Percentiles rank a stretch among this genome's conserved stretches.
Evolutionary conservation across 306 rosid genomes (phyloP).

Genomic region (Malus asiatica): DNA sequence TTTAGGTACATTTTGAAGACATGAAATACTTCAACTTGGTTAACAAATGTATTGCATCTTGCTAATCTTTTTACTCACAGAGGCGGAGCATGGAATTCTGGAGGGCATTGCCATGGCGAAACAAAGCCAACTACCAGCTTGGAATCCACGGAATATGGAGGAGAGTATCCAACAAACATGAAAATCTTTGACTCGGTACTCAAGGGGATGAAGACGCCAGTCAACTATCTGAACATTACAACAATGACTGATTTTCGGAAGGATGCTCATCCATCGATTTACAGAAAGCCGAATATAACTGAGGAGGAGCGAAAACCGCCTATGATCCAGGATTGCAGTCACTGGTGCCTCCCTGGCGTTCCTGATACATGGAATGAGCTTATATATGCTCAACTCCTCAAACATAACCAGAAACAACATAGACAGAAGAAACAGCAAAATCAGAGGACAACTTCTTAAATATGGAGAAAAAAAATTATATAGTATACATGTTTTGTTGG

Average conservation of each 20-base stretch:
- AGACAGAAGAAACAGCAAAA: not conserved
- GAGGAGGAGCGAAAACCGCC: slow-evolving; percentile 26
- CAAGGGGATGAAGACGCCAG: slow-evolving; percentile 12
- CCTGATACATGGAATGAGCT: slow-evolving; percentile 56
- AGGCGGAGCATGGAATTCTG: slow-evolving; percentile 17
- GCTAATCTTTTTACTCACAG: not conserved
- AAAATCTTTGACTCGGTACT: slow-evolving; percentile 14
- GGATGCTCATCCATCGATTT: slow-evolving; percentile 26
- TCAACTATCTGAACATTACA: slow-evolving; percentile 15
- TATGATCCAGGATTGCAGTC: slow-evolving; percentile 51
- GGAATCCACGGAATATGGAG: not conserved
- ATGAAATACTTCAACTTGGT: not conserved
- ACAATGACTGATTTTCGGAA: slow-evolving; percentile 17
- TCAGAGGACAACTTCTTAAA: not conserved
- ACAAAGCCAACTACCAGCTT: slow-evolving; percentile 2
- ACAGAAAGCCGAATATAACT: slow-evolving; percentile 40
- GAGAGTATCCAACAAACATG: slow-evolving; percentile 15
- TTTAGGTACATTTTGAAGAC: slow-evolving; percentile 7
- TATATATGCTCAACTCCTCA: slow-evolving; percentile 17
- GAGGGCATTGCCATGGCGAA: slow-evolving; percentile 16
- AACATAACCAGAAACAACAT: not conserved
- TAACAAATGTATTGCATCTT: not conserved
- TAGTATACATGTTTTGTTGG: not conserved
- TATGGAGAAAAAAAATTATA: not conserved
- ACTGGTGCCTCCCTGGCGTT: slow-evolving; percentile 69